Percentiles rank a stretch among this genome's conserved stretches.
Conservation (phyloP, 2,329 filamentous ascomycete species). For the Hypoxylon rubiginosum region DNA sequence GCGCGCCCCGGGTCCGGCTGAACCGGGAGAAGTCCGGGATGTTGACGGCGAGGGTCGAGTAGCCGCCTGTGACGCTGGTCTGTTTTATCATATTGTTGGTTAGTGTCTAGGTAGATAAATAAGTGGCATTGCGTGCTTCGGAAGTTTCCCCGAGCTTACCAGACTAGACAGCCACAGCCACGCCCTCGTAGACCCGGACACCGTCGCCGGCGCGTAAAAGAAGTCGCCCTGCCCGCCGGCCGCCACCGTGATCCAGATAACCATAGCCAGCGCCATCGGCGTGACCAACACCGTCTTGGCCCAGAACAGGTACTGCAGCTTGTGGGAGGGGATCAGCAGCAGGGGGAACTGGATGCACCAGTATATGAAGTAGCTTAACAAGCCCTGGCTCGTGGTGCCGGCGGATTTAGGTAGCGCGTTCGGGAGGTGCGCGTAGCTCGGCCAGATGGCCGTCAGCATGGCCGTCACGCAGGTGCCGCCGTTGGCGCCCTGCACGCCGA, state of each 20-base stretch:
- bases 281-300: constrained; percentile 60
- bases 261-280: constrained; percentile 65
- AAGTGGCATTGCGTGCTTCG: neutral
- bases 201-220: constrained; percentile 59
- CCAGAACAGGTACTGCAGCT: constrained; percentile 66
- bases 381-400: constrained; percentile 68
- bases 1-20: constrained; percentile 58
- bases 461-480: constrained; percentile 65
- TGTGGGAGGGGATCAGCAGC: constrained; percentile 68
- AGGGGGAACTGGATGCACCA: constrained; percentile 68
- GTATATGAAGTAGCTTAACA: constrained; percentile 71
- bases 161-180: constrained; percentile 51
- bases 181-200: constrained; percentile 52
- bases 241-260: constrained; percentile 68
- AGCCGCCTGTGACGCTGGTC: constrained; percentile 61
- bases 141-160: constrained; percentile 21
- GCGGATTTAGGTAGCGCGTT: constrained; percentile 65
- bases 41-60: constrained; percentile 64
- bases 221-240: constrained; percentile 60
- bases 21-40: constrained; percentile 58
- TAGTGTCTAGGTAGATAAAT: neutral
- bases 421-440: constrained; percentile 64
- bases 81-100: constrained; percentile 12
- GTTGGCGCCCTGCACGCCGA: constrained; percentile 69
- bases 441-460: constrained; percentile 65